A percentile compares a stretch with the other conserved stretches of the same genome.
Conservation (phyloP, 2,329 filamentous ascomycete species). For the Aureobasidium mangrovei region DNA sequence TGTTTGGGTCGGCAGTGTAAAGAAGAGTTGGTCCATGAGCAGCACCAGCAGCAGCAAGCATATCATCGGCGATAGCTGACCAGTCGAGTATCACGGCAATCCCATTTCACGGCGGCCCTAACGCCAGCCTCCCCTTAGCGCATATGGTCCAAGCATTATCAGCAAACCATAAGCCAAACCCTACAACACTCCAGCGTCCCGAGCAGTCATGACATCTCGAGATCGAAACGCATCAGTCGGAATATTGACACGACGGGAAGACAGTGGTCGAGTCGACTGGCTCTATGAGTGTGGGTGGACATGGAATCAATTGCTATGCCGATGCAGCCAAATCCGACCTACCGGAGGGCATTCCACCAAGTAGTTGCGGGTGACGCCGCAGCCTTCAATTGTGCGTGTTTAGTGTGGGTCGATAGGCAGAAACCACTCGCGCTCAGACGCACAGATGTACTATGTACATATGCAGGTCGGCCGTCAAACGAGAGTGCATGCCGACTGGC, state of each 20-base stretch:
- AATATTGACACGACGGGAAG: not conserved
- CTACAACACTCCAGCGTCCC: too few species aligned
- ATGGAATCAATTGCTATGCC: too few species aligned
- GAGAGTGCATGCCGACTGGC: slow-evolving; percentile 9
- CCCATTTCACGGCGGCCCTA: slow-evolving; percentile 3
- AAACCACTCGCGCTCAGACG: not conserved
- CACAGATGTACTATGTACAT: not conserved
- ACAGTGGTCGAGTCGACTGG: too few species aligned
- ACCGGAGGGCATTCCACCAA: too few species aligned
- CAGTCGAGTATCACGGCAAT: slow-evolving; percentile 4
- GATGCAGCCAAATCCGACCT: too few species aligned
- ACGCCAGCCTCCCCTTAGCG: slow-evolving; percentile 11
- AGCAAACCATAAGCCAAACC: slow-evolving; percentile 1
- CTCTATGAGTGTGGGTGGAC: too few species aligned
- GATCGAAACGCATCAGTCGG: not conserved
- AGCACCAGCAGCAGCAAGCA: slow-evolving; percentile 3
- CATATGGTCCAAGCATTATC: slow-evolving; percentile 5
- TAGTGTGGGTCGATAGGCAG: slow-evolving; percentile 7
- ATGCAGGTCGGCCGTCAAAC: slow-evolving; percentile 7
- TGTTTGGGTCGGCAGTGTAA: slow-evolving; percentile 10
- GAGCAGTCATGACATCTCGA: too few species aligned
- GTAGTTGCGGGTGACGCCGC: too few species aligned
- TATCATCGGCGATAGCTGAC: slow-evolving; percentile 11
- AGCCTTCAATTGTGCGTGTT: not conserved
- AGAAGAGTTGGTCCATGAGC: slow-evolving; percentile 7